Evolutionary conservation across 176 grass and related monocot species (phyloP), one percentile per base, ranked within the genome.

Genomic region (Carex parvula): DNA sequence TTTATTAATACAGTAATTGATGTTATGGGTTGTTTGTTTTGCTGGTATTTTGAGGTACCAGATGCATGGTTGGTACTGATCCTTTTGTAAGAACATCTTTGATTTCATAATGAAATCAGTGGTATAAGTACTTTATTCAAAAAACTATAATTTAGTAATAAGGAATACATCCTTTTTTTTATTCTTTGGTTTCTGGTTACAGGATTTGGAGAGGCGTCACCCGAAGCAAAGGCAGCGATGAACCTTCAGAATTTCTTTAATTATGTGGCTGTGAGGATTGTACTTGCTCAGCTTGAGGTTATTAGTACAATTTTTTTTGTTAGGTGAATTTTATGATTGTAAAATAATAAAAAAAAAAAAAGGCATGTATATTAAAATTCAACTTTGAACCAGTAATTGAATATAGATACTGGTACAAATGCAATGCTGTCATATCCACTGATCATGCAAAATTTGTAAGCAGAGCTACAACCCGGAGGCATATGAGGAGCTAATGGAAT

Each of bases 381-480:
- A 13, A 11, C 8, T 69, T 81, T 11, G n/a, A 22, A 70, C 16
- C 35, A 70, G 17, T n/a, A 70, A 42, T 10, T n/a, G 37, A 70
- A 44, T n/a, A 70, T 0, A 70, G 8, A 70, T 70, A 42, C 6
- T 39, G 33, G 66, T 8, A 41, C 16, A 2, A 70, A 70, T 18
- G 50, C 8, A 56, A 56, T 5, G 64, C 2, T 57, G 14, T 72
- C 17, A 44, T 78, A 46, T 61, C 48, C 32, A 13, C 14, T 83
- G 15, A 52, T 69, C 33, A 24, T 88, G 61, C 26, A 0, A 63
- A 83, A 48, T 62, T 18, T 85, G 22, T 55, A 61, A 80, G 8
- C 82, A 94, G 94, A 94, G 92, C 79, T 97, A 94, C 79, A 97
- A 97, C 50, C 89, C 83, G 18, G 94, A 97, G 85, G 94, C 90